Base-by-base conservation (phyloP, 495 filamentous ascomycete species). In the Daldinia childiae region DNA sequence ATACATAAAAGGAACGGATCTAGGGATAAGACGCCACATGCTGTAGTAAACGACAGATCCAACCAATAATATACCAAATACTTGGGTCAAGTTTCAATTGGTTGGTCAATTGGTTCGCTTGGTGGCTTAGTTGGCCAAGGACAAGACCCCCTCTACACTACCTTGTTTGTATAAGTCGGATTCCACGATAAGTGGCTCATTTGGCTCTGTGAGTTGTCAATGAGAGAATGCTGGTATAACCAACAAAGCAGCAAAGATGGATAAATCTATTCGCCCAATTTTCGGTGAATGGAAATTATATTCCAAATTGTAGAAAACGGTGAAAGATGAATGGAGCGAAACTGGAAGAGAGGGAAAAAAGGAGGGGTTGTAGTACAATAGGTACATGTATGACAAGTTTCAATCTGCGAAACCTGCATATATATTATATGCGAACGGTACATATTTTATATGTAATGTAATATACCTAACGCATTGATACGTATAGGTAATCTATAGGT, bases 201-300 rank as follows among this genome's bases (percentile, higher is more conserved):
- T 39, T 12, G 32, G 32, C 34, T 41, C 34, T 58, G 15, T 19
- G 64, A 66, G 64, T 66, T 66, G 64, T 66, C 55, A 66, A 66
- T 66, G 36, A 56, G 2, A 50, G 34, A 14, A 29, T 29, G 12
- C 24, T 30, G 17, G 21, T 26, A 38, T 29, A 48, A 34, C 62
- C 51, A 64, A 48, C 51, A 57, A 27, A 34, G 7, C 12, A 32
- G 32, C 12, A 54, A 54, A 12, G 1, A 48, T 24, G 43, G 19
- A 24, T 54, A 21, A 64, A 57, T 38, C 36, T 36, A 64, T 36
- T 60, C n/a, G 48, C 32, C 41, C 15, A 29, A 4, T 48, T 59
- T 66, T 66, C 64, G 64, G 64, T 66, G 64, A 60, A 60, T 52
- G 11, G 32, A 43, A 27, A 39, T 24, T 27, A 4, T 36, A 36